Conservation (phyloP, 108 stramenopile genomes). For the Nitzschia palea region DNA sequence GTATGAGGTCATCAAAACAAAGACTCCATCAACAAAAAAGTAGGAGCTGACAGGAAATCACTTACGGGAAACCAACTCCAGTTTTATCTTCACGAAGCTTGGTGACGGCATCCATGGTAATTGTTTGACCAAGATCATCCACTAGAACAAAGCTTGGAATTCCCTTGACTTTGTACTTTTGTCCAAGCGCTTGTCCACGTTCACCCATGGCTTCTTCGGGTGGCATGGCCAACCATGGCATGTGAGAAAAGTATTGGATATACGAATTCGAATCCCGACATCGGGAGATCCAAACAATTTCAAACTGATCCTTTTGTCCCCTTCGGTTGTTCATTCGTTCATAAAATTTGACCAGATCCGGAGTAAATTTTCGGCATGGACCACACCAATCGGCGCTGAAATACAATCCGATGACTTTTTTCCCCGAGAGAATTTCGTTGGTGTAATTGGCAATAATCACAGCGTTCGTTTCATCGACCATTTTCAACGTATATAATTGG, state of each 20-base stretch:
- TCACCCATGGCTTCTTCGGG: slow-evolving; percentile 83
- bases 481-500: slow-evolving; percentile 66
- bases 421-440: slow-evolving; percentile 68
- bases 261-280: slow-evolving; percentile 82
- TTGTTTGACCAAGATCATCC: slow-evolving; percentile 85
- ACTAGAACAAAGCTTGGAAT: slow-evolving; percentile 84
- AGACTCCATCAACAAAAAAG: too few relatives aligned
- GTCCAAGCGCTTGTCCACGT: slow-evolving; percentile 61
- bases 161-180: slow-evolving; percentile 81
- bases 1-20: too few relatives aligned
- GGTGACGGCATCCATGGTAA: slow-evolving; percentile 76
- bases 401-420: slow-evolving; percentile 87
- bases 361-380: slow-evolving; percentile 92
- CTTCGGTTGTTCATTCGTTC: slow-evolving; percentile 76
- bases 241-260: slow-evolving; percentile 87
- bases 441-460: slow-evolving; percentile 71
- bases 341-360: slow-evolving; percentile 85
- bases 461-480: slow-evolving; percentile 69
- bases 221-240: slow-evolving; percentile 88
- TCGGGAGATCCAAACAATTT: slow-evolving; percentile 86
- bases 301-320: slow-evolving; percentile 79
- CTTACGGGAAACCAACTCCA: slow-evolving; percentile 82
- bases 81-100: slow-evolving; percentile 84
- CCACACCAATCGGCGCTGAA: slow-evolving; percentile 82
- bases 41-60: too few relatives aligned